These are phyloP conservation scores for Fusarium liriodendri DNA, from an alignment of 2,329 filamentous ascomycete species.

Conservation along the genomic window DNA sequence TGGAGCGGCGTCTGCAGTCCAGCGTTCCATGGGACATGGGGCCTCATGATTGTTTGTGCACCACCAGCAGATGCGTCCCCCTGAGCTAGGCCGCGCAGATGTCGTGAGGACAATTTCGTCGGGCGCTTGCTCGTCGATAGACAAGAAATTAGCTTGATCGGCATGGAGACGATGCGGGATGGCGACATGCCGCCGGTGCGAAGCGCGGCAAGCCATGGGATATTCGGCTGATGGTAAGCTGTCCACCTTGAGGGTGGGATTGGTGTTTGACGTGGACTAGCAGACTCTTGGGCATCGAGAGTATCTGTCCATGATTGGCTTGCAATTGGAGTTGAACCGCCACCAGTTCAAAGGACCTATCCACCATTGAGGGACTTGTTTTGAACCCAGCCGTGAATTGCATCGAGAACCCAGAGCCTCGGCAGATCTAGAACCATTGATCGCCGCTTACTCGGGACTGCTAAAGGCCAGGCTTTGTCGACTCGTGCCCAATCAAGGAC, in stretches of 20 bases:
- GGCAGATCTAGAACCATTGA: conserved; percentile 37
- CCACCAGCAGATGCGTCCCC: conserved; percentile 27
- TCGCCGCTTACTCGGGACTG: conserved; percentile 19
- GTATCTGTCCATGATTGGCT: not conserved
- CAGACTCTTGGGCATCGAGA: not conserved
- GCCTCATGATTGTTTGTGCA: conserved; percentile 4
- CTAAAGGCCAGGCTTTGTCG: not conserved
- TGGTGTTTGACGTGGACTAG: conserved; percentile 16
- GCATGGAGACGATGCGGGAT: conserved; percentile 27
- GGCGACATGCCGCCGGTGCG: conserved; percentile 36
- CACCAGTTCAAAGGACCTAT: not conserved
- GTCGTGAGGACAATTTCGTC: conserved; percentile 28
- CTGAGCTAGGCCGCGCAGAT: conserved; percentile 33
- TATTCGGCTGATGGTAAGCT: not conserved
- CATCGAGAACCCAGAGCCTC: conserved; percentile 17
- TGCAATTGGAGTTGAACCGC: not conserved
- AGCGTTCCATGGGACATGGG: conserved; percentile 33
- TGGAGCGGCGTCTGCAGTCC: conserved; percentile 4
- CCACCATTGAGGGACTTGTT: not conserved
- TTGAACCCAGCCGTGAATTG: not conserved
- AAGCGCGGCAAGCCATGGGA: conserved; percentile 30
- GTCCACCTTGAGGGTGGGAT: not conserved
- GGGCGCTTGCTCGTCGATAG: conserved; percentile 31
- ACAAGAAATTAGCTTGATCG: conserved; percentile 30
- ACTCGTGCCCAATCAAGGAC: not conserved